Evolutionary conservation across 169 alveolate species (phyloP), one percentile per base, ranked within the genome.

Genomic region (Plasmodium vivax): DNA sequence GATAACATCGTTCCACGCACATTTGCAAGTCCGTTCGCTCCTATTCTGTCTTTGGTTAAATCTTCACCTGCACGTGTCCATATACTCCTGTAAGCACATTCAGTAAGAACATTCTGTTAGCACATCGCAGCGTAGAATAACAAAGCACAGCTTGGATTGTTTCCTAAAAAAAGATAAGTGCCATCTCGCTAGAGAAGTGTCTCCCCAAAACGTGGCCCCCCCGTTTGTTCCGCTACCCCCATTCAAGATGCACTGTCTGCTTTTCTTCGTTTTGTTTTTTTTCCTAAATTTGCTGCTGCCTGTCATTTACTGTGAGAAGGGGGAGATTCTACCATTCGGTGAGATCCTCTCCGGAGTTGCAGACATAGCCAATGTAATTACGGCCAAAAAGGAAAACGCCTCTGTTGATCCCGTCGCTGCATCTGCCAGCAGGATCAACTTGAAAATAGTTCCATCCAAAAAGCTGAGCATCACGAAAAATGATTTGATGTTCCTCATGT

Each of bases 401-500:
- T 27, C 77, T 7, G 23, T 4, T 43, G 91, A 81, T 30, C 74
- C 83, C 54, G 10, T 68, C 19, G 47, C 74, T 7, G 94, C 72
- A n/a, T 47, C 94, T 7, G 2, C 19, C 27, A 36, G 92, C 41
- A 80, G 71, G 41, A 90, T 90, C 54, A 90, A 90, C 38, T 45
- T 90, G 72, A 90, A 90, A 90, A 81, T 90, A 41, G 94, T 90
- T 16, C 94, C 94, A 80, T 90, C 94, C 32, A 90, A 81, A 90
- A 90, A 81, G 47, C 19, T 90, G 54, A 56, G 56, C 74, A 68
- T 90, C 54, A 90, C 92, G n/a, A 90, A 80, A 38, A 90, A 72
- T 81, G 94, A 90, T 68, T 58, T 90, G 90, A 47, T 82, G 79
- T 90, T 90, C 47, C 56, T 90, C 72, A 62, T 90, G 36, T 81